phyloP scores from a whole-genome alignment of 148 eudicot species.

The Gaultheria prostrata region DNA sequence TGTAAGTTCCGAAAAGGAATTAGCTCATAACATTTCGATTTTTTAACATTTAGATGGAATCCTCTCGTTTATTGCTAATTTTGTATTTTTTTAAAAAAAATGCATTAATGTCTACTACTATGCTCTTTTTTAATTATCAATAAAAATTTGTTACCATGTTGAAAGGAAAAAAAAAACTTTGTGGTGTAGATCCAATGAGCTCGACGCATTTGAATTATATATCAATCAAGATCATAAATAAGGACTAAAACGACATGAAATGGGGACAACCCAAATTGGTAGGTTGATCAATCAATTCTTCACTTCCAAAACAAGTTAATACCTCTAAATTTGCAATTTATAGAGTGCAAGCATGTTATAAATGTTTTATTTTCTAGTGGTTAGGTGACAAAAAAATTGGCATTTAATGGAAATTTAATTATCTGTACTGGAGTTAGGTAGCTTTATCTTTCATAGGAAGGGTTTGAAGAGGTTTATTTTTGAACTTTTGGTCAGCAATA shows the following conservation, averaged over 20 bases:
- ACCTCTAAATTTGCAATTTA: not conserved
- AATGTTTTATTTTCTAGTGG: not conserved
- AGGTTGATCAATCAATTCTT: constrained; percentile 16
- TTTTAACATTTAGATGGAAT: not conserved
- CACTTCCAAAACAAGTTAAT: not conserved
- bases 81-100: too few species aligned
- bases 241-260: constrained; percentile 13
- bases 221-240: not conserved
- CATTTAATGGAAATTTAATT: constrained; percentile 10
- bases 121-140: too few species aligned
- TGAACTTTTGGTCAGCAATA: not conserved
- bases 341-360: not conserved
- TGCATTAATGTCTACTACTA: too few species aligned
- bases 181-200: constrained; percentile 3
- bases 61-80: not conserved
- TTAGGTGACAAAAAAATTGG: constrained; percentile 14
- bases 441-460: not conserved
- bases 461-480: not conserved
- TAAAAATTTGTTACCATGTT: not conserved
- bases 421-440: constrained; percentile 16
- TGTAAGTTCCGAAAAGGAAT: not conserved
- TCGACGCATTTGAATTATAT: not conserved
- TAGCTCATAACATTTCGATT: not conserved
- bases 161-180: not conserved
- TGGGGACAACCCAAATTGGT: constrained; percentile 18